A percentile compares a stretch with the other conserved stretches of the same genome.
Evolutionary conservation across 495 filamentous ascomycete species (phyloP).

Genomic region (Achaetomiella virescens): DNA sequence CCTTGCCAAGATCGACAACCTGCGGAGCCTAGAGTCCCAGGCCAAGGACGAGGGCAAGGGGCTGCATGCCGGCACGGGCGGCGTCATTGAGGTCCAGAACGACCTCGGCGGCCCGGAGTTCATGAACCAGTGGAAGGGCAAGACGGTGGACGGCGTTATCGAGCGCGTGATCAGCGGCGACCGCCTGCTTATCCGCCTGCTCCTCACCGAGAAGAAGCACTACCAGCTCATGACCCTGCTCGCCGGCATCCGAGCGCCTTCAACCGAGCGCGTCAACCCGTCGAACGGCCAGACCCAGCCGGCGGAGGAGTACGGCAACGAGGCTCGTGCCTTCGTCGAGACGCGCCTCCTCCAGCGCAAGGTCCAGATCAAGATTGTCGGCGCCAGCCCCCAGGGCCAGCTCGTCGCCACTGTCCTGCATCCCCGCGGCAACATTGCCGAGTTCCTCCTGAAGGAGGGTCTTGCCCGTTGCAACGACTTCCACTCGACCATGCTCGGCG

Average conservation of each 20-base stretch:
- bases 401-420: constrained; percentile 76
- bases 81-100: constrained; percentile 66
- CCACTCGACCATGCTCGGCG: constrained; percentile 82
- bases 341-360: constrained; percentile 75
- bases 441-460: constrained; percentile 78
- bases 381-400: constrained; percentile 79
- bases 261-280: constrained; percentile 71
- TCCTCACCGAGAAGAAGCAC: constrained; percentile 70
- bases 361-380: constrained; percentile 73
- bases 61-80: constrained; percentile 57
- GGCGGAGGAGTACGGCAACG: constrained; percentile 80
- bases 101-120: constrained; percentile 73
- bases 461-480: constrained; percentile 88
- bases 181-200: constrained; percentile 75
- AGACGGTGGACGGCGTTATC: constrained; percentile 64
- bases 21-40: constrained; percentile 70
- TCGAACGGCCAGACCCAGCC: constrained; percentile 71
- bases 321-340: constrained; percentile 82
- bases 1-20: constrained; percentile 60
- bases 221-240: constrained; percentile 75
- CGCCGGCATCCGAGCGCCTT: constrained; percentile 80
- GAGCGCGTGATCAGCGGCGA: constrained; percentile 90
- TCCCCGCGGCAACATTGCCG: constrained; percentile 85
- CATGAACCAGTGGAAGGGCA: constrained; percentile 68
- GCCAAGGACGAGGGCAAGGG: constrained; percentile 74